Evolutionary conservation across 805 yeast species (phyloP).

Genomic region (Saccharomycopsis microspora): DNA sequence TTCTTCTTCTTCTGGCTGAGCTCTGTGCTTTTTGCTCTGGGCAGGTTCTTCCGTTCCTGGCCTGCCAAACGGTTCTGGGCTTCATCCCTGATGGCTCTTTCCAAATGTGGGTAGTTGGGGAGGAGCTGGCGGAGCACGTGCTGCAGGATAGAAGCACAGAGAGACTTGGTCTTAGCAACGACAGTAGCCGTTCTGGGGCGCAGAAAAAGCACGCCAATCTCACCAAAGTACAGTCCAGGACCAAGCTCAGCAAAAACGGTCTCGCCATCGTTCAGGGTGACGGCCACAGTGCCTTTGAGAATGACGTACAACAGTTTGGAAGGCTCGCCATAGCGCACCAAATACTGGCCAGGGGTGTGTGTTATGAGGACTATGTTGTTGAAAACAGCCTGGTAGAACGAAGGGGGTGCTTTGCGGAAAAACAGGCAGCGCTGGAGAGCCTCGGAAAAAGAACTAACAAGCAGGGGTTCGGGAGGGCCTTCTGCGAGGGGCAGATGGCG

Average conservation of each 20-base stretch:
- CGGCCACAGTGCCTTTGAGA: constrained; percentile 63
- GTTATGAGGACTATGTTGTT: constrained; percentile 47
- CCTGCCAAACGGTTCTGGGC: constrained; percentile 68
- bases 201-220: constrained; percentile 64
- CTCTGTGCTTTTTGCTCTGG: constrained; percentile 16
- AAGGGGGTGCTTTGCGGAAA: constrained; percentile 54
- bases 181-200: constrained; percentile 75
- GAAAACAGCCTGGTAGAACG: constrained; percentile 50
- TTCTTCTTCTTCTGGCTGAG: not conserved
- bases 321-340: constrained; percentile 61
- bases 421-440: constrained; percentile 49
- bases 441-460: constrained; percentile 18
- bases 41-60: constrained; percentile 41
- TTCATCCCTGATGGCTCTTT: constrained; percentile 61
- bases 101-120: constrained; percentile 52
- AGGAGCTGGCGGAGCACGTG: constrained; percentile 49
- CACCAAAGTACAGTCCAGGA: constrained; percentile 63
- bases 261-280: constrained; percentile 69
- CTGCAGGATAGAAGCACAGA: constrained; percentile 57
- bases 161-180: constrained; percentile 53
- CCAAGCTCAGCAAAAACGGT: constrained; percentile 50
- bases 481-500: too few species aligned
- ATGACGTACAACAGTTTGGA: constrained; percentile 76
- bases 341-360: constrained; percentile 53
- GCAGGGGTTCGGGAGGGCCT: not conserved